These are phyloP conservation scores for Flaveria bidentis DNA, from an alignment of 129 eudicot genomes.

Conservation along the genomic window DNA sequence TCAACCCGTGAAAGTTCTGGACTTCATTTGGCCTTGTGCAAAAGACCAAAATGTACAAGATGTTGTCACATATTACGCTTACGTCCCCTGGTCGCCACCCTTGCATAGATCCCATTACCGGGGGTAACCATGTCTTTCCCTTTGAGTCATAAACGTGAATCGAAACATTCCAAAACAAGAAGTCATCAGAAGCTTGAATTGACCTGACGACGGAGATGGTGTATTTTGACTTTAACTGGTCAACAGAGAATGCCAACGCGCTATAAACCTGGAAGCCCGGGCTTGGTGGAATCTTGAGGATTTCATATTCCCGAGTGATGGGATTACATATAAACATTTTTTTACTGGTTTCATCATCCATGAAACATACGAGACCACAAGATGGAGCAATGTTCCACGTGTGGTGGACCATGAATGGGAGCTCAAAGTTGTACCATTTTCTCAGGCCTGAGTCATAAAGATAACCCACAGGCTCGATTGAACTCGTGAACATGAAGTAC, in stretches of 20 bases:
- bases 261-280: slow-evolving; percentile 36
- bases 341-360: slow-evolving; percentile 43
- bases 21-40: slow-evolving; percentile 30
- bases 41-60: slow-evolving; percentile 45
- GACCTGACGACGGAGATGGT: slow-evolving; percentile 42
- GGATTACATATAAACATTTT: slow-evolving; percentile 46
- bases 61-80: slow-evolving; percentile 39
- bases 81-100: slow-evolving; percentile 61
- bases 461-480: slow-evolving; percentile 34
- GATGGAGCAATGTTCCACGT: slow-evolving; percentile 51
- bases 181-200: slow-evolving; percentile 43
- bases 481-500: slow-evolving; percentile 60
- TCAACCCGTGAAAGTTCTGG: slow-evolving; percentile 37
- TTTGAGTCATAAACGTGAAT: slow-evolving; percentile 43
- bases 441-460: slow-evolving; percentile 45
- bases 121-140: slow-evolving; percentile 45
- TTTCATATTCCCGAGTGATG: slow-evolving; percentile 28
- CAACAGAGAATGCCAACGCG: slow-evolving; percentile 48
- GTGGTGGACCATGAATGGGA: slow-evolving; percentile 44
- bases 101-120: slow-evolving; percentile 33
- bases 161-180: slow-evolving; percentile 33
- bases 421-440: slow-evolving; percentile 47
- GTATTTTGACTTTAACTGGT: slow-evolving; percentile 36
- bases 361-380: slow-evolving; percentile 45
- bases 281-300: slow-evolving; percentile 38